Evolutionary conservation across 331 rosid genomes (phyloP).

Genomic region (Quercus tomentella): DNA sequence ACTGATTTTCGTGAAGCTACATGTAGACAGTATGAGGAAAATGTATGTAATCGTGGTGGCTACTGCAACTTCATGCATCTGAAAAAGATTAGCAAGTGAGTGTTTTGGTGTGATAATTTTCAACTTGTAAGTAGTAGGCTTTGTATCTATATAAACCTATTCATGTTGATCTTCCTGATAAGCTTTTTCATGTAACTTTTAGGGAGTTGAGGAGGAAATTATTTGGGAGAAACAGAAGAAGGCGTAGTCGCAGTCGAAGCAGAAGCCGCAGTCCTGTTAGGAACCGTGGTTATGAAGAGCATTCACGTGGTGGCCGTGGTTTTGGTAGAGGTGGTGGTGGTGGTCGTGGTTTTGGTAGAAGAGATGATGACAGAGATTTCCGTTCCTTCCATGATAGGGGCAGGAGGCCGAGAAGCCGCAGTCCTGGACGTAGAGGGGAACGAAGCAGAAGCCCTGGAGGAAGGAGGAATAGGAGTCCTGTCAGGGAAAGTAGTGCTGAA

Average conservation of each 20-base stretch:
- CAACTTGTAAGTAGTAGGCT: neutral
- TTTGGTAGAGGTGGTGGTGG: conserved; percentile 55
- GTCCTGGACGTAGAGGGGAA: conserved; percentile 77
- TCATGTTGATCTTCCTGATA: neutral
- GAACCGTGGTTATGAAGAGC: conserved; percentile 74
- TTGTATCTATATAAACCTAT: neutral
- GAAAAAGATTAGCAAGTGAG: conserved; percentile 85
- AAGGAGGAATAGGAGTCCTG: conserved; percentile 65
- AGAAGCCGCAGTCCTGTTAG: conserved; percentile 87
- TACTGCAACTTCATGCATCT: conserved; percentile 95
- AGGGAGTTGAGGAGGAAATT: conserved; percentile 88
- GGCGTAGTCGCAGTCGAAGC: conserved; percentile 67
- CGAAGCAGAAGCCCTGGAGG: conserved; percentile 86
- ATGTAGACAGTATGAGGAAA: conserved; percentile 94
- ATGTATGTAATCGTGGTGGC: conserved; percentile 94
- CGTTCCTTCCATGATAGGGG: conserved; percentile 52
- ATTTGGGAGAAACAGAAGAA: conserved; percentile 78
- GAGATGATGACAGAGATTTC: conserved; percentile 71
- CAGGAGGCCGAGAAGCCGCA: conserved; percentile 88
- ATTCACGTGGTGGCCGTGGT: conserved; percentile 59
- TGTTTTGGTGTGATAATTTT: conserved; percentile 1
- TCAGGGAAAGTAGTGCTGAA: conserved; percentile 87
- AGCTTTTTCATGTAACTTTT: neutral
- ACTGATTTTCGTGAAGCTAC: conserved; percentile 98
- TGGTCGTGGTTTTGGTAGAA: conserved; percentile 66